A percentile compares a stretch with the other conserved stretches of the same genome.
phyloP scores from a whole-genome alignment of 345 rosid genomes.

The Eucalyptus curtisii region DNA sequence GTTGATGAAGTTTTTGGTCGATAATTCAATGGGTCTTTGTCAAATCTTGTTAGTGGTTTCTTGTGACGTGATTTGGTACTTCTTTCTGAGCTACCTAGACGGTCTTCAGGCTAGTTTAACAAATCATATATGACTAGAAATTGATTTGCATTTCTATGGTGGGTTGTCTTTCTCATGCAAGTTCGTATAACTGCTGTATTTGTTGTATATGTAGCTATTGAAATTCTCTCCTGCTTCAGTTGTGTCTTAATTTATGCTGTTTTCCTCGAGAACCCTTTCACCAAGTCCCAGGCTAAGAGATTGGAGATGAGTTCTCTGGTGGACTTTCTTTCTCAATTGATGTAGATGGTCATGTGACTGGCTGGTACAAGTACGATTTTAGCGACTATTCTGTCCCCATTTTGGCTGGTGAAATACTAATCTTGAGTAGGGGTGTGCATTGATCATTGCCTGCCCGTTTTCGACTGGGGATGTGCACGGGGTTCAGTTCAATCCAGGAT shows the following conservation, averaged over 20 bases:
- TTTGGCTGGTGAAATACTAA: background rate
- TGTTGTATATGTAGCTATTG: background rate
- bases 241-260: background rate
- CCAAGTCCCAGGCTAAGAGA: background rate
- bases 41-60: background rate
- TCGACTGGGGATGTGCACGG: background rate
- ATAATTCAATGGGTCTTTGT: background rate
- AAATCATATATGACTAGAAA: background rate
- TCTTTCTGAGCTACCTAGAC: background rate
- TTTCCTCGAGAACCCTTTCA: background rate
- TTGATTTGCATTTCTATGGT: background rate
- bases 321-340: background rate
- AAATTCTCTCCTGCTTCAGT: background rate
- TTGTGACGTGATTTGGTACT: background rate
- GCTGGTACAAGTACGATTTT: background rate
- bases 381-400: background rate
- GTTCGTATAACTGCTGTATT: background rate
- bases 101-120: background rate
- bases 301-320: background rate
- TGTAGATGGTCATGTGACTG: background rate
- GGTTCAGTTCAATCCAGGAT: background rate
- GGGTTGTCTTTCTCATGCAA: background rate
- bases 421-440: background rate
- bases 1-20: background rate
- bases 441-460: background rate